Evolutionary conservation across 2,329 filamentous ascomycete genomes (phyloP).

Genomic region (Fusarium musae): DNA sequence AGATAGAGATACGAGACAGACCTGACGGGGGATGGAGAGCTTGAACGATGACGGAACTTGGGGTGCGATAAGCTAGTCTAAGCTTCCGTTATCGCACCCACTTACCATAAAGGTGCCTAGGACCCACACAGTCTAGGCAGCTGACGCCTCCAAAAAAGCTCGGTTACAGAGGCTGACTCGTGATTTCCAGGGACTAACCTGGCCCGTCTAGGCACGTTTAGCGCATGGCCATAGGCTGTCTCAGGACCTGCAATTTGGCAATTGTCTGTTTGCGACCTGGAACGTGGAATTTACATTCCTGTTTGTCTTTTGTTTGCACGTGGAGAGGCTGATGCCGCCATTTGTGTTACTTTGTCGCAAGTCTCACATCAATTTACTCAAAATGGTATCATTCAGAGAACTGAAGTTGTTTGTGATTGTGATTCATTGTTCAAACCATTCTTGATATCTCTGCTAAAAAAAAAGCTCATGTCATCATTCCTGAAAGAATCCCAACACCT

Average conservation of each 20-base stretch:
- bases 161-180: conserved; percentile 25
- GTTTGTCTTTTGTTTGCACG: conserved; percentile 12
- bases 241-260: neutral
- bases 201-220: conserved; percentile 7
- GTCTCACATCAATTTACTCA: neutral
- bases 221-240: conserved; percentile 1
- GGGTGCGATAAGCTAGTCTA: conserved; percentile 36
- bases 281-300: conserved; percentile 13
- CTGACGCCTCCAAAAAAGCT: conserved; percentile 22
- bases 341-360: neutral
- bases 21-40: conserved; percentile 22
- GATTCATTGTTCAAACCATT: conserved; percentile 18
- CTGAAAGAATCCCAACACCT: neutral
- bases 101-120: neutral
- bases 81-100: conserved; percentile 38
- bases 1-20: neutral
- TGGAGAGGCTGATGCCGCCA: conserved; percentile 18
- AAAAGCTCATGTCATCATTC: conserved; percentile 14
- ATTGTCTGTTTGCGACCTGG: neutral
- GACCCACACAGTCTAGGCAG: conserved; percentile 23
- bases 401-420: neutral
- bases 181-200: conserved; percentile 12
- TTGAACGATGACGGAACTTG: conserved; percentile 36
- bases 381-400: neutral
- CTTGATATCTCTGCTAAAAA: conserved; percentile 24